A percentile compares a stretch with the other conserved stretches of the same genome.
These are phyloP conservation scores for Rhodotorula sp. DNA, from an alignment of 1,284 basidiomycete species.

Conservation along the genomic window DNA sequence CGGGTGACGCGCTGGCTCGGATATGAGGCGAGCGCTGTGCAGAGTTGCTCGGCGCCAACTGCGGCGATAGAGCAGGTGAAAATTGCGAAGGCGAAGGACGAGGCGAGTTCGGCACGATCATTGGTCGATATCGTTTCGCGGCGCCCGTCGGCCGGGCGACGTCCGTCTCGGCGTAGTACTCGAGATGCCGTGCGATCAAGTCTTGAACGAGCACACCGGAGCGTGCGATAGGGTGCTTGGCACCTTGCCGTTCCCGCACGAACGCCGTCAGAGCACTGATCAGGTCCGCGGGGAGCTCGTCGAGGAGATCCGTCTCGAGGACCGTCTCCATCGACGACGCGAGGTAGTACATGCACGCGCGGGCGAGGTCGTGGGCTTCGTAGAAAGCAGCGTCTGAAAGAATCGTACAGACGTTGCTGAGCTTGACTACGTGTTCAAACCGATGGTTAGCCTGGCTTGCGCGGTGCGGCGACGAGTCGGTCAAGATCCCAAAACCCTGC, in stretches of 20 bases:
- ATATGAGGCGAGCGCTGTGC: constrained; percentile 12
- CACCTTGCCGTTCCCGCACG: constrained; percentile 62
- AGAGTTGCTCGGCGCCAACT: constrained; percentile 2
- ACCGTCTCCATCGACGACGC: constrained; percentile 81
- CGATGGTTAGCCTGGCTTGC: too few relatives aligned
- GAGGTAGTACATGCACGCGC: constrained; percentile 77
- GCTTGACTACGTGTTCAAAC: constrained; percentile 57
- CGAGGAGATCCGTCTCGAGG: constrained; percentile 75
- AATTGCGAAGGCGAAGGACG: constrained; percentile 55
- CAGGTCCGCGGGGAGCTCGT: constrained; percentile 64
- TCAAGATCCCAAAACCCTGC: background rate
- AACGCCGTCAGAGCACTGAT: constrained; percentile 67
- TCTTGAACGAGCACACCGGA: constrained; percentile 59
- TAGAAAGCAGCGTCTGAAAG: constrained; percentile 79
- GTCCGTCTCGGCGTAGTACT: constrained; percentile 79
- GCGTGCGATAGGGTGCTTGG: constrained; percentile 63
- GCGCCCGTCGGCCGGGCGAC: constrained; percentile 67
- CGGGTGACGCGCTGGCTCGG: background rate
- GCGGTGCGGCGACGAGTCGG: too few relatives aligned
- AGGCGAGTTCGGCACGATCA: constrained; percentile 49
- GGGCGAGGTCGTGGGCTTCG: constrained; percentile 67
- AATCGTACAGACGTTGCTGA: constrained; percentile 76
- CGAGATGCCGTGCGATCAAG: constrained; percentile 64
- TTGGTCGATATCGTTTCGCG: constrained; percentile 43
- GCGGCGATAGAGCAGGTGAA: constrained; percentile 39